Conservation (phyloP, 768 basidiomycete genomes). For the Udeniomyces megalosporus region DNA sequence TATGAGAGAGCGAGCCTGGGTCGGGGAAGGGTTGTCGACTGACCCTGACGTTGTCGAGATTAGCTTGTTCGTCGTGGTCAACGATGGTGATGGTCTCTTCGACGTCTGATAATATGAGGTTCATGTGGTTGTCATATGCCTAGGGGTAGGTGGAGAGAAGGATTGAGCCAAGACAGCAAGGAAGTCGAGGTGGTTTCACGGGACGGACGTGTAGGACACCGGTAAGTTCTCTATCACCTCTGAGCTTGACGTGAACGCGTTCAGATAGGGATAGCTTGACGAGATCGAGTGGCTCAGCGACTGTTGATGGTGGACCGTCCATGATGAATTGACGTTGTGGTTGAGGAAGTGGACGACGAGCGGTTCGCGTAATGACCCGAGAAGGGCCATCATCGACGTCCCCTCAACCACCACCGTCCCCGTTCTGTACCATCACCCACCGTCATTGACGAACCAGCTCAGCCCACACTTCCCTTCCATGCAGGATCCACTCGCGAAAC, state of each 20-base stretch:
- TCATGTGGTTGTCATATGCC: constrained; percentile 99
- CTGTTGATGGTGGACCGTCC: constrained; percentile 16
- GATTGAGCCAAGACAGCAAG: background rate
- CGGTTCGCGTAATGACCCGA: too few relatives aligned
- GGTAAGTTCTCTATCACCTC: constrained; percentile 81
- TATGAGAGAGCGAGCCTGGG: background rate
- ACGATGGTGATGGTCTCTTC: constrained; percentile 95
- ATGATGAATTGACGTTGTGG: background rate
- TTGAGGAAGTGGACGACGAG: background rate
- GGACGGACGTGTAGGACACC: constrained; percentile 75
- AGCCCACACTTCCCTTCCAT: too few relatives aligned
- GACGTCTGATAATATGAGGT: constrained; percentile 90
- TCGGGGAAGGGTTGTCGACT: background rate
- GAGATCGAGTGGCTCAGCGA: constrained; percentile 82
- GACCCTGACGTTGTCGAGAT: constrained; percentile 44
- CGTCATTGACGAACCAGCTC: too few relatives aligned
- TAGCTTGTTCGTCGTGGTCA: constrained; percentile 55
- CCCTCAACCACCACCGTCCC: too few relatives aligned
- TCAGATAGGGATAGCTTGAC: constrained; percentile 91
- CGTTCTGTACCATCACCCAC: too few relatives aligned
- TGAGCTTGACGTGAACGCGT: constrained; percentile 91
- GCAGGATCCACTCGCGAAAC: background rate
- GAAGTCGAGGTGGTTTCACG: background rate
- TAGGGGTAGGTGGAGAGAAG: constrained; percentile 26
- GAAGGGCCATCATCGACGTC: too few relatives aligned